Evolutionary conservation across 306 rosid species (phyloP).

Genomic region (Sophora flavescens): DNA sequence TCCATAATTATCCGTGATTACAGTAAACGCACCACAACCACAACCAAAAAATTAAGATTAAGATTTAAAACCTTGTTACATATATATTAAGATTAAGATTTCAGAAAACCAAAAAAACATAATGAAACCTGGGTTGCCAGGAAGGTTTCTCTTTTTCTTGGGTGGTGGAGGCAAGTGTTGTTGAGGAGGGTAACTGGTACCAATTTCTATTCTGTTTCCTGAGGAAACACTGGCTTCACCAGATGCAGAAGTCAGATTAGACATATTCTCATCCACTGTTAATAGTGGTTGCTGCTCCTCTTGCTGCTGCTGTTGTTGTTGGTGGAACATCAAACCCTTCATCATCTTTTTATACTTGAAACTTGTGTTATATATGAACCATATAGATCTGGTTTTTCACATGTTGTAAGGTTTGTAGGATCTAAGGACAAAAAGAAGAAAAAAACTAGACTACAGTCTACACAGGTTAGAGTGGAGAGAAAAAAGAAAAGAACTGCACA

Average conservation of each 20-base stretch:
- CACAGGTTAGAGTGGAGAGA: constrained; percentile 29
- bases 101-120: not conserved
- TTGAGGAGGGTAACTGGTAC: constrained; percentile 55
- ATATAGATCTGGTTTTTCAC: constrained; percentile 50
- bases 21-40: too few relatives aligned
- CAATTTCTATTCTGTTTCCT: constrained; percentile 66
- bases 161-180: constrained; percentile 55
- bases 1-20: too few relatives aligned
- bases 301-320: constrained; percentile 42
- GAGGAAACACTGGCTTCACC: constrained; percentile 83
- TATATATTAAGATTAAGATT: not conserved
- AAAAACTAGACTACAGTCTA: not conserved
- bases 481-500: constrained; percentile 36
- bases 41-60: too few relatives aligned
- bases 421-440: constrained; percentile 40
- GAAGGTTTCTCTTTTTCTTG: constrained; percentile 92
- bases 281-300: constrained; percentile 37
- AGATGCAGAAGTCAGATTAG: constrained; percentile 79
- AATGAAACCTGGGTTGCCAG: constrained; percentile 92
- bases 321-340: constrained; percentile 58
- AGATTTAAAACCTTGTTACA: too few relatives aligned
- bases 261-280: constrained; percentile 70
- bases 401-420: constrained; percentile 41
- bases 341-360: constrained; percentile 39
- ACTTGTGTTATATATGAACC: constrained; percentile 14